phyloP scores from a whole-genome alignment of 169 alveolate genomes.

The Perkinsus olseni region DNA sequence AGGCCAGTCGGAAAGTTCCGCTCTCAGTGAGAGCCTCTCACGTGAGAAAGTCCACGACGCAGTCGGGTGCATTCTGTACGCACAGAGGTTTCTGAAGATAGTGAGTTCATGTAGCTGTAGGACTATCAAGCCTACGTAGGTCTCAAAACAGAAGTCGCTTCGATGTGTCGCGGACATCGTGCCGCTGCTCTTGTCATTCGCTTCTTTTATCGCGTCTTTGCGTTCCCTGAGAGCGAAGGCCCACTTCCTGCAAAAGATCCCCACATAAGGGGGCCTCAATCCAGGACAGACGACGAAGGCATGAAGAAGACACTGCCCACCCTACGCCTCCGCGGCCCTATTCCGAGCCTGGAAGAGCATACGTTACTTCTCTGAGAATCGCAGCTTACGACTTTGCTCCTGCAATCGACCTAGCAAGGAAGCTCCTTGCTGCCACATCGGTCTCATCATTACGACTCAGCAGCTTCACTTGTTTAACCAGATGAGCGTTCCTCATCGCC shows the following conservation, averaged over 20 bases:
- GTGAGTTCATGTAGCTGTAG: neutral
- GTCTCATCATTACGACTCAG: neutral
- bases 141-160: neutral
- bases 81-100: neutral
- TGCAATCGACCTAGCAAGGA: neutral
- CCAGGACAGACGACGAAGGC: too few species aligned
- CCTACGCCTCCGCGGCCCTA: neutral
- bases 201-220: neutral
- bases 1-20: neutral
- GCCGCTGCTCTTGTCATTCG: neutral
- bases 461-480: neutral
- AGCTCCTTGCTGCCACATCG: neutral
- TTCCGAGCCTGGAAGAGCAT: neutral
- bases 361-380: neutral
- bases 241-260: too few species aligned
- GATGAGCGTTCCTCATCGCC: neutral
- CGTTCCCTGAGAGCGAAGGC: neutral
- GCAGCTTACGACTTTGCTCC: neutral
- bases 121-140: neutral
- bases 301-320: too few species aligned
- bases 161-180: neutral
- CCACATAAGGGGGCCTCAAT: too few species aligned
- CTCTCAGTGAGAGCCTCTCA: too few species aligned
- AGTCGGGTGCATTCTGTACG: neutral
- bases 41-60: neutral